These are phyloP conservation scores for Mycena maculata DNA, from an alignment of 768 basidiomycete species.

Conservation along the genomic window DNA sequence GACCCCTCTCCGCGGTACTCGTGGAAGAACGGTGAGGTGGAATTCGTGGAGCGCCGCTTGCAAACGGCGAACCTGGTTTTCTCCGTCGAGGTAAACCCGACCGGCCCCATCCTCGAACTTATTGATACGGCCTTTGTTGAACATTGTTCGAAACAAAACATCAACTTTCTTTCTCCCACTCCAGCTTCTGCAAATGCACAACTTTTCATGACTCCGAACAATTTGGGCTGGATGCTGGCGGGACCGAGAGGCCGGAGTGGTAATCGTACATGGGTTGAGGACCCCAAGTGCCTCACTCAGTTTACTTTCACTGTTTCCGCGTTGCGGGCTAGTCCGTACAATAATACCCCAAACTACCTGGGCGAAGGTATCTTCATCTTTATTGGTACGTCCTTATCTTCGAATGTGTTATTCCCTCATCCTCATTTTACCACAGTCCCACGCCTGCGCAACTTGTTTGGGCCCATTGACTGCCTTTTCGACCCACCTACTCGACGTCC, in stretches of 20 bases:
- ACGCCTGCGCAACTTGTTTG: background rate
- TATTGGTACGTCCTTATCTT: background rate
- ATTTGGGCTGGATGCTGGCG: background rate
- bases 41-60: too few species aligned
- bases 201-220: background rate
- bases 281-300: conserved; percentile 8
- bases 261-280: conserved; percentile 12
- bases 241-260: background rate
- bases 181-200: background rate
- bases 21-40: too few species aligned
- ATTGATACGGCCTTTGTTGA: too few species aligned
- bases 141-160: background rate
- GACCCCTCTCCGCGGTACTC: too few species aligned
- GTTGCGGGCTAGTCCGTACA: background rate
- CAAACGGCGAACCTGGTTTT: too few species aligned
- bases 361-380: background rate
- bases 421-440: background rate
- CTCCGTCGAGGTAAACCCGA: too few species aligned
- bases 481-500: background rate
- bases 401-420: background rate
- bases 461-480: conserved; percentile 4
- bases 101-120: too few species aligned
- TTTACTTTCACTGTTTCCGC: conserved; percentile 8
- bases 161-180: background rate
- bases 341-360: conserved; percentile 7